A percentile compares a stretch with the other conserved stretches of the same genome.
These are phyloP conservation scores for Coniochaeta pulveracea DNA, from an alignment of 2,329 filamentous ascomycete species.

Conservation along the genomic window DNA sequence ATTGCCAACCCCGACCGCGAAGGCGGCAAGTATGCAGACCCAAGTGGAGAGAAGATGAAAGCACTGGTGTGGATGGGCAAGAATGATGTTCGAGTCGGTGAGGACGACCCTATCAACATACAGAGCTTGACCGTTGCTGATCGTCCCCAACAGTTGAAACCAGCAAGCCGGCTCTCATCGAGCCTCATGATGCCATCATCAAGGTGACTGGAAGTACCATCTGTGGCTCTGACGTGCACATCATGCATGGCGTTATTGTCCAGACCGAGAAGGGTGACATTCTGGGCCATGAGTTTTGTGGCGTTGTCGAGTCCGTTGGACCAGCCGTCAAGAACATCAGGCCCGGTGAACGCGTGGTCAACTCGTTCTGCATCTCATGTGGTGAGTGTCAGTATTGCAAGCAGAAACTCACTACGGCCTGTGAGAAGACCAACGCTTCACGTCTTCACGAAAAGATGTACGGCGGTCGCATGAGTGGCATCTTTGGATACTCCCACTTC, in stretches of 20 bases:
- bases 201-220: constrained; percentile 7
- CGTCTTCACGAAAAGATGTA: constrained; percentile 51
- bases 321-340: constrained; percentile 5
- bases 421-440: constrained; percentile 50
- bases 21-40: constrained; percentile 6
- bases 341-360: constrained; percentile 9
- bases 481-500: constrained; percentile 47
- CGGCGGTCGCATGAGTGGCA: constrained; percentile 30
- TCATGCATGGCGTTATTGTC: constrained; percentile 7
- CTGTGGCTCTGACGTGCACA: constrained; percentile 8
- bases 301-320: constrained; percentile 7
- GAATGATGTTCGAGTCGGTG: constrained; percentile 8
- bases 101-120: background rate
- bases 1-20: constrained; percentile 7
- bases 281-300: constrained; percentile 9
- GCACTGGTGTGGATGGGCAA: constrained; percentile 9
- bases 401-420: constrained; percentile 45
- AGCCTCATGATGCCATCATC: constrained; percentile 7
- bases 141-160: constrained; percentile 5
- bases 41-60: constrained; percentile 8
- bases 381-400: constrained; percentile 47
- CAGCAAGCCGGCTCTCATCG: constrained; percentile 6
- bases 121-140: no score
- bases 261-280: constrained; percentile 7
- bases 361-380: constrained; percentile 17